A percentile compares a stretch with the other conserved stretches of the same genome.
phyloP scores from a whole-genome alignment of 345 rosid species.

The Boechera retrofracta region DNA sequence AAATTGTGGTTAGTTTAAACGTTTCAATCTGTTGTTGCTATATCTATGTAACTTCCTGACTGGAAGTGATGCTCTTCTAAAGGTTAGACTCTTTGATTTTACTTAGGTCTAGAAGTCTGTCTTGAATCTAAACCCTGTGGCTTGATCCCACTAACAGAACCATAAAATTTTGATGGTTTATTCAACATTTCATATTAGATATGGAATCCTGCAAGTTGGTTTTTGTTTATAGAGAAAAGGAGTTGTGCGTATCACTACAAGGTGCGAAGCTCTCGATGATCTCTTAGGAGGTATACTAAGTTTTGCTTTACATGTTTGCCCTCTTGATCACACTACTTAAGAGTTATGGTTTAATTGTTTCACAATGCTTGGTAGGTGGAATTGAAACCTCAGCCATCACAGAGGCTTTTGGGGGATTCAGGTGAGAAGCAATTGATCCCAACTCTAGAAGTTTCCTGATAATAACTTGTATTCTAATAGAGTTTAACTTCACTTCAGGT shows the following conservation, averaged over 20 bases:
- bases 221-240: conserved; percentile 59
- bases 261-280: conserved; percentile 47
- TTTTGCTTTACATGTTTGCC: too few relatives aligned
- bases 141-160: conserved; percentile 12
- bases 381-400: conserved; percentile 78
- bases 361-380: conserved; percentile 65
- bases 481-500: conserved; percentile 51
- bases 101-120: neutral
- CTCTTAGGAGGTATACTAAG: too few relatives aligned
- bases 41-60: conserved; percentile 39
- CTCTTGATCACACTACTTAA: too few relatives aligned
- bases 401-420: conserved; percentile 93
- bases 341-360: neutral
- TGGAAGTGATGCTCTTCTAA: conserved; percentile 89
- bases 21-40: neutral
- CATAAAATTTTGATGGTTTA: neutral
- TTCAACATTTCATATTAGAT: neutral
- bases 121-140: neutral
- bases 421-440: conserved; percentile 54
- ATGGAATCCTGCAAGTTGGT: neutral
- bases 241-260: conserved; percentile 82
- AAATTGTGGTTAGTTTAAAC: conserved; percentile 74
- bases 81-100: conserved; percentile 52
- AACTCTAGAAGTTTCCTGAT: conserved; percentile 13
- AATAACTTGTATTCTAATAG: conserved; percentile 10